Evolutionary conservation across 352 stramenopile genomes (phyloP), one percentile per base, ranked within the genome.

Genomic region (Pilasporangium apinafurcum): DNA sequence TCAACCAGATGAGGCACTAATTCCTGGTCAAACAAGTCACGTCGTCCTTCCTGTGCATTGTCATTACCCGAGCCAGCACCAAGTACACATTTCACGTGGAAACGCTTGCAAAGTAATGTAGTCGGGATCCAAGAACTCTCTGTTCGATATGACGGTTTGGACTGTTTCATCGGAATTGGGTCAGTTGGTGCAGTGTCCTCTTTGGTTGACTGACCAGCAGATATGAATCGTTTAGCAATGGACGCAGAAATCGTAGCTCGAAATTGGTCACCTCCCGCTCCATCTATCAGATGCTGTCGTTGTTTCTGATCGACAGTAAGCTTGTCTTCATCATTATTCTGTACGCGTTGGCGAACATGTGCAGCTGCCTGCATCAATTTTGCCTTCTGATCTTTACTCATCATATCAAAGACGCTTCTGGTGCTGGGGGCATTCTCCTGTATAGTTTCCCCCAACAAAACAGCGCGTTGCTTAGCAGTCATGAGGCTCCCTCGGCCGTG

Each of bases 161-260:
- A 10, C 16, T 26, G 28, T 29, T 44, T 16, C 31, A 8, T n/a
- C n/a, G n/a, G n/a, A n/a, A n/a, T 10, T 27, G 14, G 6, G 4
- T 17, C 2, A 51, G 36, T 25, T 50, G 33, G 25, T 20, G 41
- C 34, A 25, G 31, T 33, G 5, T 44, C 35, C 7, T 58, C 44
- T 10, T 59, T 33, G 8, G 32, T 28, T 2, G 51, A 45, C 1
- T 50, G 52, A 14, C 44, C 60, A n/a, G 74, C 74, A 0, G 72
- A 73, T 8, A 85, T 59, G 24, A 94, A 94, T 21, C 82, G 65
- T 54, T 89, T 92, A 4, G 79, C 67, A 49, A 94, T 91, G 8
- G 78, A 87, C 1, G 79, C 79, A 36, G 79, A 69, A 30, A 93
- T 89, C 30, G 70, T 86, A 17, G 77, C 77, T 34, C 73, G 72